phyloP scores from a whole-genome alignment of 2,329 filamentous ascomycete species.

The Trichoderma hamatum region DNA sequence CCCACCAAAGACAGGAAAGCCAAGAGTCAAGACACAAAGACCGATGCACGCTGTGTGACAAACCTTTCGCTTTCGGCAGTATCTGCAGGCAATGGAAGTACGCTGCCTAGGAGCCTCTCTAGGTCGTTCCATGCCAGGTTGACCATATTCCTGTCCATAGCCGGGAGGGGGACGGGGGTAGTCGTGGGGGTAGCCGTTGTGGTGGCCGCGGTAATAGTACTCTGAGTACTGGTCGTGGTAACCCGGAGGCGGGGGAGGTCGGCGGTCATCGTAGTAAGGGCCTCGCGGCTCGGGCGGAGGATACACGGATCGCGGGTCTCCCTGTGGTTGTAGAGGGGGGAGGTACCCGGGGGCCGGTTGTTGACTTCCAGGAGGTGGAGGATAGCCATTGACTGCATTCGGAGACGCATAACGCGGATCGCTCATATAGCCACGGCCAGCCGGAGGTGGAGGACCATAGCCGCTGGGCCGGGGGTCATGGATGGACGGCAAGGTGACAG shows the following conservation, averaged over 20 bases:
- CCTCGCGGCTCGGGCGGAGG: constrained; percentile 46
- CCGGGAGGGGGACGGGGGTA: constrained; percentile 38
- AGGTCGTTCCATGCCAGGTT: constrained; percentile 40
- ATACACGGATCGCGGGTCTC: constrained; percentile 43
- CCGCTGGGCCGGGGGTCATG: constrained; percentile 47
- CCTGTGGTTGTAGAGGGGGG: constrained; percentile 45
- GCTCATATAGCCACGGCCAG: constrained; percentile 40
- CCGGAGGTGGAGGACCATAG: constrained; percentile 40
- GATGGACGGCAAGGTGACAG: constrained; percentile 54
- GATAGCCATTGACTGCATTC: constrained; percentile 51
- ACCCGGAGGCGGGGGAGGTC: constrained; percentile 38
- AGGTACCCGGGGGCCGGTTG: constrained; percentile 40
- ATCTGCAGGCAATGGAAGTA: constrained; percentile 63
- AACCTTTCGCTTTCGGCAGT: constrained; percentile 65
- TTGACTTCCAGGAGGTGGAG: constrained; percentile 43
- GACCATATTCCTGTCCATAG: constrained; percentile 42
- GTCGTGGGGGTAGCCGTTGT: constrained; percentile 36
- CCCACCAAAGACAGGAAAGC: background rate
- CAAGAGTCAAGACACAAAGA: background rate
- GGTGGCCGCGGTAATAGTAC: constrained; percentile 42
- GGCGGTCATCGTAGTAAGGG: constrained; percentile 43
- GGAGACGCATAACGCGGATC: constrained; percentile 49
- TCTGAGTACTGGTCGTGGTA: constrained; percentile 43
- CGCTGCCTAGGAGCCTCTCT: constrained; percentile 58
- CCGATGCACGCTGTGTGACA: constrained; percentile 22